Evolutionary conservation across 768 basidiomycete species (phyloP), one percentile per base, ranked within the genome.

Genomic region (Harrya chromipes): DNA sequence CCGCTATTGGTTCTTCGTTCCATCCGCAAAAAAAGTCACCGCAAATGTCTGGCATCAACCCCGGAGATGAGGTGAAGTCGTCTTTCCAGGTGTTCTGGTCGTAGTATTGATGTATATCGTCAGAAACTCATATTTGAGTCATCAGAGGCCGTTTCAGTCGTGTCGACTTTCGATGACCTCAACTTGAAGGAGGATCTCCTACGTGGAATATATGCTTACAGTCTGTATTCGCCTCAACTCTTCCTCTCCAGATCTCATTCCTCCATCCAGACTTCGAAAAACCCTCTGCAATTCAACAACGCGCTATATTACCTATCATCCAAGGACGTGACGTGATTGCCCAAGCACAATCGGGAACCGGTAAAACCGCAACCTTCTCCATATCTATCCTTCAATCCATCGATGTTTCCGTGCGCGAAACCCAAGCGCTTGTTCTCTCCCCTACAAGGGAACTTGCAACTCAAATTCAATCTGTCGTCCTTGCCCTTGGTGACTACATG

Each of bases 311-410:
- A 51, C 95, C 95, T 44, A 95, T 99, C 66, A 90, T 84, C 42
- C 88, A 91, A 75, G 91, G 91, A 24, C 85, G 94, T 57, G 95
- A 98, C 79, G 95, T 97, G 53, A 97, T 99, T 68, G 95, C 95
- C 31, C 95, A 97, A 75, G 95, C 95, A 37, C 95, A 98, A 74
- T 97, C 94, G 29, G 95, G 95, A 68, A 97, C 95, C 33, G 95
- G 95, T 80, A 99, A 98, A 90, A 99, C 95, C 10, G 95, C 95
- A 6, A 97, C 95, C 17, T 97, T 97, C 74, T 94, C 94, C 59
- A 97, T 99, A 68, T 90, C 94, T 58, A 92, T 97, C 69, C 84
- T 99, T 46, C 95, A 99, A 69, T 92, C 91, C 56, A 97, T 99
- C 82, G 95, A 99, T 70, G 84, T 90, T 37, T 86, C 89, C 34